Percentiles rank a stretch among this genome's conserved stretches.
Conservation (phyloP, 495 filamentous ascomycete genomes). For the Penicillium subrubescens region DNA sequence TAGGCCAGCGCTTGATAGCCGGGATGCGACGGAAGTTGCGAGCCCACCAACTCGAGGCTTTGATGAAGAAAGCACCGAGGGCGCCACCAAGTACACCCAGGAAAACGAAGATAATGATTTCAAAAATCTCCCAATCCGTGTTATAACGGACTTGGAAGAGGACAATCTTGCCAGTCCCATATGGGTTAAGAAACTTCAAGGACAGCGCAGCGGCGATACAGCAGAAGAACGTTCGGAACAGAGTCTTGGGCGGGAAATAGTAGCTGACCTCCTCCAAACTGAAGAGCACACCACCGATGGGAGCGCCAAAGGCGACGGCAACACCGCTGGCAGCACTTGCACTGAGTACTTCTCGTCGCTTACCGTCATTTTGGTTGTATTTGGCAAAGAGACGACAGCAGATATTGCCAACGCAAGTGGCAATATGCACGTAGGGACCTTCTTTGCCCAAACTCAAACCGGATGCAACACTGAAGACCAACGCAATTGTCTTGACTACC, state of each 20-base stretch:
- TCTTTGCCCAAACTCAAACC: constrained; percentile 95
- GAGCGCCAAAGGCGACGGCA: constrained; percentile 92
- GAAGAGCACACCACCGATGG: constrained; percentile 90
- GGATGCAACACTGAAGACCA: constrained; percentile 88
- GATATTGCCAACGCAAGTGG: constrained; percentile 94
- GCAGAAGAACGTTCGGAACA: constrained; percentile 98
- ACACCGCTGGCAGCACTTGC: constrained; percentile 92
- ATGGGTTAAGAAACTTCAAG: constrained; percentile 92
- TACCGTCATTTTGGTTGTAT: constrained; percentile 91
- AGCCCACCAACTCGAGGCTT: constrained; percentile 88
- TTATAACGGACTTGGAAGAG: constrained; percentile 91
- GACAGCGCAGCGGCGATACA: constrained; percentile 91
- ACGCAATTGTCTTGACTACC: constrained; percentile 77
- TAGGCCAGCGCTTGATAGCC: constrained; percentile 77
- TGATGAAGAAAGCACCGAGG: constrained; percentile 91
- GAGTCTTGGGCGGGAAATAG: constrained; percentile 97
- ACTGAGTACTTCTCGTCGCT: constrained; percentile 87
- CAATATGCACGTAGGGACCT: constrained; percentile 96
- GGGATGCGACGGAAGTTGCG: constrained; percentile 80
- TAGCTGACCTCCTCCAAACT: constrained; percentile 94
- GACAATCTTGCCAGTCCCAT: constrained; percentile 94
- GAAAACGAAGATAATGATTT: constrained; percentile 81
- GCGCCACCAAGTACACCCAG: constrained; percentile 85
- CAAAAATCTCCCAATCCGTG: constrained; percentile 94
- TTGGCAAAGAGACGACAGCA: constrained; percentile 89